phyloP scores from a whole-genome alignment of 2,329 filamentous ascomycete genomes.

The Thelonectria blattea region DNA sequence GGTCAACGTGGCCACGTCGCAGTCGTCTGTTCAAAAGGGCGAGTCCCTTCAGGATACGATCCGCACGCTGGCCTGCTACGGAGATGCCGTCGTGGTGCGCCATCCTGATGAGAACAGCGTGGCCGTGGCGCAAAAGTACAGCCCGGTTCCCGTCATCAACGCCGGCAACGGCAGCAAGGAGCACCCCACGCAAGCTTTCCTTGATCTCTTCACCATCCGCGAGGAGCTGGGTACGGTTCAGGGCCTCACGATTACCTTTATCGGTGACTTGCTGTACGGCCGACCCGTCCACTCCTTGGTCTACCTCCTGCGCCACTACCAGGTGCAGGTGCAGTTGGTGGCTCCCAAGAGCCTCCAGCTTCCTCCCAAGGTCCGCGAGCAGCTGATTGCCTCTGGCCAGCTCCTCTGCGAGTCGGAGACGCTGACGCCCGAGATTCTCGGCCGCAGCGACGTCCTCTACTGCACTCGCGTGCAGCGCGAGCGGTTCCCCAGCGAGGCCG shows the following conservation, averaged over 20 bases:
- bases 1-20: constrained; percentile 78
- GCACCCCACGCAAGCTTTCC: constrained; percentile 96
- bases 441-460: constrained; percentile 89
- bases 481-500: constrained; percentile 79
- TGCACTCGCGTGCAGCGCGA: constrained; percentile 97
- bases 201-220: constrained; percentile 97
- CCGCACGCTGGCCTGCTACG: constrained; percentile 91
- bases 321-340: constrained; percentile 91
- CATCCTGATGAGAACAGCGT: constrained; percentile 86
- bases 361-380: constrained; percentile 74
- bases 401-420: constrained; percentile 76
- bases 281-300: constrained; percentile 94
- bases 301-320: constrained; percentile 93
- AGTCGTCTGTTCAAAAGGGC: constrained; percentile 92
- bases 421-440: constrained; percentile 86
- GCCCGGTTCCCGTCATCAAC: constrained; percentile 92
- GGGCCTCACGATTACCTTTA: constrained; percentile 93
- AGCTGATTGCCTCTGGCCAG: constrained; percentile 76
- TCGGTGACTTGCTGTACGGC: constrained; percentile 91
- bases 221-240: constrained; percentile 96
- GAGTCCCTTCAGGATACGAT: constrained; percentile 93
- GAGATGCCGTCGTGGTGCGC: constrained; percentile 93
- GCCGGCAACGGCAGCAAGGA: constrained; percentile 95
- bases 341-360: constrained; percentile 80
- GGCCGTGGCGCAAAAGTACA: constrained; percentile 83